Evolutionary conservation across 208 protist genomes (phyloP), one percentile per base, ranked within the genome.

Genomic region (Acanthamoeba culbertsoni): DNA sequence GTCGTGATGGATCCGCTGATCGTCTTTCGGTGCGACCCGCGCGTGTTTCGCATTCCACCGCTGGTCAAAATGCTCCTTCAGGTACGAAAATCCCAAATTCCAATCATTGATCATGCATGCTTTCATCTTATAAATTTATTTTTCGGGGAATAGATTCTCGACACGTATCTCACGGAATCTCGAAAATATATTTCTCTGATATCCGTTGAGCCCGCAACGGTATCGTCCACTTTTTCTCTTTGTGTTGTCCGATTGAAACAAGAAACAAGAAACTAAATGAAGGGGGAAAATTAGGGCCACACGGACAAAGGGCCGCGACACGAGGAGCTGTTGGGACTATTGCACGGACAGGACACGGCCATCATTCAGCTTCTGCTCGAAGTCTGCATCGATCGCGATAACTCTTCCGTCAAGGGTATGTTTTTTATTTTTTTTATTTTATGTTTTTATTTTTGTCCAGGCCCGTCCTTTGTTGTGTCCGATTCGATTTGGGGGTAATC

Each of bases 311-410:
- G 73, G 16, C 26, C 73, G 73, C 40, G 46, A 33, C 45, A 59
- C 37, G 94, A 95, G 55, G 94, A 95, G n/a, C 55, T 95, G 12
- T 55, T 71, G n/a, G 93, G 84, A 26, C 77, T 95, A 45, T 92
- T 95, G 26, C 51, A 92, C 18, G 91, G 92, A 3, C 91, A 94
- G 53, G 94, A 95, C 48, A 93, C 73, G 23, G 77, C 92, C 23
- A 91, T 95, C n/a, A 71, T 95, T 45, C 94, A 95, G 45, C 42
- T 91, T 43, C 51, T 95, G 40, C 71, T 95, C 2, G 94, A 95
- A 20, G 51, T 95, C 26, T 95, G 94, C 73, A 71, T 91, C 51
- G 62, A 93, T 26, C 26, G 33, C 37, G 48, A 37, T 28, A 8
- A 84, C 31, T 33, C 53, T 73, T 23, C 33, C 90, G n/a, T 55